Conservation (phyloP, 2,329 filamentous ascomycete genomes). For the Colletotrichum magnum region DNA sequence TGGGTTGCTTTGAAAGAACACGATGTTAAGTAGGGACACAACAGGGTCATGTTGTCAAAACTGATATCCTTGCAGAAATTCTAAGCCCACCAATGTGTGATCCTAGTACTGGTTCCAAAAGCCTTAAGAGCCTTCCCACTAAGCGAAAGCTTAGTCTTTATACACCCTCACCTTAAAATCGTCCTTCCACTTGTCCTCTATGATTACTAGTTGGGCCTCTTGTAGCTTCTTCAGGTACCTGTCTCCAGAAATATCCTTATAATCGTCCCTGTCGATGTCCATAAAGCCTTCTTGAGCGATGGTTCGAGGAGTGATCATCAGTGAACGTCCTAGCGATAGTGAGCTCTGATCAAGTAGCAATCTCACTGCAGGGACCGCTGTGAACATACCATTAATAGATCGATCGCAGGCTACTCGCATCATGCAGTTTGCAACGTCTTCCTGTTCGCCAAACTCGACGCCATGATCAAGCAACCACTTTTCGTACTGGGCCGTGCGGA, state of each 20-base stretch:
- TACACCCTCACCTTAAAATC: slow-evolving; percentile 8
- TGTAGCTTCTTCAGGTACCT: slow-evolving; percentile 55
- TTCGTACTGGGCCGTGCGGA: slow-evolving; percentile 56
- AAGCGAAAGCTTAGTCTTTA: slow-evolving; percentile 6
- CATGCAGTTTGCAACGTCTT: slow-evolving; percentile 51
- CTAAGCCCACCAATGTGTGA: no score
- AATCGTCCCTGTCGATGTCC: slow-evolving; percentile 56
- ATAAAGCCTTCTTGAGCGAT: slow-evolving; percentile 56
- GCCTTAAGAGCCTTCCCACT: no score
- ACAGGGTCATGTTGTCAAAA: no score
- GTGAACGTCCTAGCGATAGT: slow-evolving; percentile 51
- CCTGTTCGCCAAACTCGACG: slow-evolving; percentile 56
- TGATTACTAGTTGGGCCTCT: slow-evolving; percentile 55
- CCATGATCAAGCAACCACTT: slow-evolving; percentile 55
- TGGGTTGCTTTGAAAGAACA: slow-evolving; percentile 17
- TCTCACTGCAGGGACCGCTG: slow-evolving; percentile 35
- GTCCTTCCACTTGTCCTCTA: slow-evolving; percentile 55
- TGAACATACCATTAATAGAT: slow-evolving; percentile 48
- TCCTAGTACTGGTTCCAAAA: no score
- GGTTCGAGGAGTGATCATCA: slow-evolving; percentile 56
- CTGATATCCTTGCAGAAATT: no score
- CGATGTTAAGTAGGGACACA: slow-evolving; percentile 5
- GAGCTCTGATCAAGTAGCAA: background rate
- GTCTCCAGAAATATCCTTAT: slow-evolving; percentile 49
- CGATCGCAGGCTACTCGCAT: slow-evolving; percentile 51